Conservation (phyloP, 257 asterid genomes). For the Anisodus acutangulus region DNA sequence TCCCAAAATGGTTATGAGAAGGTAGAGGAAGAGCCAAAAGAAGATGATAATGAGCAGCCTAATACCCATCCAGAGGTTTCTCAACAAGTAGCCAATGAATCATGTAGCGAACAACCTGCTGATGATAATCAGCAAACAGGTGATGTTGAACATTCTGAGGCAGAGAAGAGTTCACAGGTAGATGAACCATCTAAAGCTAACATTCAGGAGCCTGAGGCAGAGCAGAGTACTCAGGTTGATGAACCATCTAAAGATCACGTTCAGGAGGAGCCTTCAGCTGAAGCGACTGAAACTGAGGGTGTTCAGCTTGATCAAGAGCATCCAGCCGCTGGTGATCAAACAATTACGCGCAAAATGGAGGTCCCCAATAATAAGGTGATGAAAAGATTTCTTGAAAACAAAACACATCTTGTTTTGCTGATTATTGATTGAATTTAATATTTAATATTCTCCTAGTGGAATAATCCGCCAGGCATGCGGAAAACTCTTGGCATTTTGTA, state of each 20-base stretch:
- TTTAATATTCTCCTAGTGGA: background rate
- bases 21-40: slow-evolving; percentile 36
- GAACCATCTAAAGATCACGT: slow-evolving; percentile 43
- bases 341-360: slow-evolving; percentile 81
- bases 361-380: slow-evolving; percentile 91
- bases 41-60: slow-evolving; percentile 30
- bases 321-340: slow-evolving; percentile 45
- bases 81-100: slow-evolving; percentile 44
- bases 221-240: slow-evolving; percentile 23
- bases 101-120: slow-evolving; percentile 38
- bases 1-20: slow-evolving; percentile 42
- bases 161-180: slow-evolving; percentile 32
- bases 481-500: background rate
- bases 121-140: slow-evolving; percentile 33
- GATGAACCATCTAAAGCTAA: slow-evolving; percentile 46
- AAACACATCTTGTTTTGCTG: background rate
- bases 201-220: slow-evolving; percentile 29
- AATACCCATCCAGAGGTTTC: background rate
- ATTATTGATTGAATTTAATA: background rate
- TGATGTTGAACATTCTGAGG: slow-evolving; percentile 34
- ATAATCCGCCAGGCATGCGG: background rate
- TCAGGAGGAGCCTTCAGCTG: slow-evolving; percentile 47
- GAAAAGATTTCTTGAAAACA: background rate
- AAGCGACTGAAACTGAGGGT: slow-evolving; percentile 52
- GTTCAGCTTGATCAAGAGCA: slow-evolving; percentile 45